Conservation (phyloP, 2,329 filamentous ascomycete species). For the Neopestalotiopsis sp. region DNA sequence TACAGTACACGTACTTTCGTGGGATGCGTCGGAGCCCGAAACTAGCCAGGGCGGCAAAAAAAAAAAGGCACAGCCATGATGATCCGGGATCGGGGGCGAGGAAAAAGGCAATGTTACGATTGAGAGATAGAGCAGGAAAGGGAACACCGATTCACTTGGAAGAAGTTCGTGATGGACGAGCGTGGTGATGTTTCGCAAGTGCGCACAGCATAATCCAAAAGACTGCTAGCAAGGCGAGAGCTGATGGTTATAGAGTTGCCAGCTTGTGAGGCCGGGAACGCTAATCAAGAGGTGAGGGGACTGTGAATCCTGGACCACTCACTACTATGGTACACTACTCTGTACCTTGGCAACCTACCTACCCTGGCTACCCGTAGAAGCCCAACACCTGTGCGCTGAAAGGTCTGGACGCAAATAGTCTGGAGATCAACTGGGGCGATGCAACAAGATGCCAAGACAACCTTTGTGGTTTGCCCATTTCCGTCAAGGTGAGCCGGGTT, state of each 20-base stretch:
- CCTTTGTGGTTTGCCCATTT: slow-evolving; percentile 1
- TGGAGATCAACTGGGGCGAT: slow-evolving; percentile 1
- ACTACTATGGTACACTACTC: neutral
- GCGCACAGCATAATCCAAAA: neutral
- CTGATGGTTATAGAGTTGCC: slow-evolving; percentile 1
- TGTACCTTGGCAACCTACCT: too few species aligned
- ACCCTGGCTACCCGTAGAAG: neutral
- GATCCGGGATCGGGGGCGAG: slow-evolving; percentile 2
- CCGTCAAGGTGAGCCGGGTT: slow-evolving; percentile 8
- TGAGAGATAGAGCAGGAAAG: neutral
- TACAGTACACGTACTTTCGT: slow-evolving; percentile 1
- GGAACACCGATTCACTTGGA: neutral
- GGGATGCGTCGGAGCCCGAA: slow-evolving; percentile 8
- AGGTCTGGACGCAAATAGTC: slow-evolving; percentile 1
- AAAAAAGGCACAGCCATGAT: slow-evolving; percentile 7
- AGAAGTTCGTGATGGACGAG: neutral
- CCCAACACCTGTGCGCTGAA: neutral
- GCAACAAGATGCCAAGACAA: neutral
- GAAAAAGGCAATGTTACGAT: too few species aligned
- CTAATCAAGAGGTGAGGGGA: neutral
- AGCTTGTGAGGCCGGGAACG: neutral
- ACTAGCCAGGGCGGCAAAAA: neutral
- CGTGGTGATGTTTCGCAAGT: neutral
- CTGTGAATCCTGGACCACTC: neutral
- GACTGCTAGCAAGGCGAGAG: neutral